phyloP scores from a whole-genome alignment of 805 yeast species.

The Hanseniaspora taiwanica region DNA sequence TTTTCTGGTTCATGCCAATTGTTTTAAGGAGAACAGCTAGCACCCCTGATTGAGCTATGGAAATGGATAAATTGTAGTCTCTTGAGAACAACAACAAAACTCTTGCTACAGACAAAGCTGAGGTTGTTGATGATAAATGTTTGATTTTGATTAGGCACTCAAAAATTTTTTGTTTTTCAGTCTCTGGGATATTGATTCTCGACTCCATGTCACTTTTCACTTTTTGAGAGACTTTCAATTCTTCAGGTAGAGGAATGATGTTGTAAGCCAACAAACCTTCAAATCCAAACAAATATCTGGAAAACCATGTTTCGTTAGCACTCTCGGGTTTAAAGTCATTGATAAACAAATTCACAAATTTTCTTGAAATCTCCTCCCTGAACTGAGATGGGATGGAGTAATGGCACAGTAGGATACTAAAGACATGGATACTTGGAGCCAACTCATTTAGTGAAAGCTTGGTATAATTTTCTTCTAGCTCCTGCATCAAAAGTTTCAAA shows the following conservation, averaged over 20 bases:
- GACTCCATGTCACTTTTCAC: conserved; percentile 8
- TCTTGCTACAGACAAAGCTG: conserved; percentile 43
- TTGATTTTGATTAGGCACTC: conserved; percentile 31
- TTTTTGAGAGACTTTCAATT: conserved; percentile 13
- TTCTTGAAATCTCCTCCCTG: conserved; percentile 21
- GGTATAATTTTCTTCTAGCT: not conserved
- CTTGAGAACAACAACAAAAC: conserved; percentile 41
- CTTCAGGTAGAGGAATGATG: conserved; percentile 34
- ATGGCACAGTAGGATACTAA: conserved; percentile 31
- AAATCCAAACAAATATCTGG: conserved; percentile 40
- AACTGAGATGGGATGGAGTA: conserved; percentile 25
- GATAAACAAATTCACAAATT: conserved; percentile 26
- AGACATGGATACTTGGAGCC: conserved; percentile 30
- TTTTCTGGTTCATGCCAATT: conserved; percentile 25
- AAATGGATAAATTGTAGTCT: conserved; percentile 26
- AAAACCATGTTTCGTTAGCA: conserved; percentile 41
- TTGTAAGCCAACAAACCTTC: conserved; percentile 42
- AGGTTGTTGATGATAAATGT: conserved; percentile 28
- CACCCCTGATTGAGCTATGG: conserved; percentile 34
- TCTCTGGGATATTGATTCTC: conserved; percentile 4
- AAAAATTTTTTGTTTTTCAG: conserved; percentile 25
- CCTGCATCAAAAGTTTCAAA: not conserved
- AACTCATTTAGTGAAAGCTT: conserved; percentile 16
- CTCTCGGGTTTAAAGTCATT: conserved; percentile 25
- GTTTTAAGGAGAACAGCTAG: conserved; percentile 34